Conservation (phyloP, 2,329 filamentous ascomycete species). For the Fusarium sp. region DNA sequence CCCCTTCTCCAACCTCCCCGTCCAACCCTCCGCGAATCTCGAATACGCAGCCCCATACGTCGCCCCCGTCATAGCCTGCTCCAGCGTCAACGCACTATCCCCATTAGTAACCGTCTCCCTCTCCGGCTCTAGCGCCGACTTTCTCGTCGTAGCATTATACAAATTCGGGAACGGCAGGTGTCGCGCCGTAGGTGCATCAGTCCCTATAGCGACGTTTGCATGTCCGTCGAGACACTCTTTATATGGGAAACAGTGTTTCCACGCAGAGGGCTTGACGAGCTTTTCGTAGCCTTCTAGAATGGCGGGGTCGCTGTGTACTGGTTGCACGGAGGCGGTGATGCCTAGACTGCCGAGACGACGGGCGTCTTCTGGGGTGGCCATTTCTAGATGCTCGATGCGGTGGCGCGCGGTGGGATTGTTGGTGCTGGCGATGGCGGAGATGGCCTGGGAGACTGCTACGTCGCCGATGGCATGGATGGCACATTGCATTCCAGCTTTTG, state of each 20-base stretch:
- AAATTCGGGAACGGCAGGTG: conserved; percentile 63
- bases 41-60: conserved; percentile 66
- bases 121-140: conserved; percentile 60
- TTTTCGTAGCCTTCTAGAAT: conserved; percentile 69
- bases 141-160: conserved; percentile 67
- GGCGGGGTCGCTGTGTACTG: conserved; percentile 68
- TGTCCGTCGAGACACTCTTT: conserved; percentile 66
- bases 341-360: conserved; percentile 64
- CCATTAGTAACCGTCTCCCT: conserved; percentile 57
- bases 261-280: conserved; percentile 63
- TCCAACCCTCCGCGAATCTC: conserved; percentile 63
- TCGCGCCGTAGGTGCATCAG: conserved; percentile 68
- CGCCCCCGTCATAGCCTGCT: conserved; percentile 62
- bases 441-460: conserved; percentile 63
- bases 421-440: conserved; percentile 61
- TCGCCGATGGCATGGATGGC: conserved; percentile 74
- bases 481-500: conserved; percentile 64
- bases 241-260: conserved; percentile 70
- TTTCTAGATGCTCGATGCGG: conserved; percentile 72
- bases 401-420: conserved; percentile 60
- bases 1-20: conserved; percentile 62
- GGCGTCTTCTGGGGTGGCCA: conserved; percentile 64
- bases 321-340: conserved; percentile 68
- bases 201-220: conserved; percentile 64
- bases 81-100: conserved; percentile 62